Percentiles rank a stretch among this genome's conserved stretches.
These are phyloP conservation scores for Sporisorium scitamineum DNA, from an alignment of 1,284 basidiomycete genomes.

Conservation along the genomic window DNA sequence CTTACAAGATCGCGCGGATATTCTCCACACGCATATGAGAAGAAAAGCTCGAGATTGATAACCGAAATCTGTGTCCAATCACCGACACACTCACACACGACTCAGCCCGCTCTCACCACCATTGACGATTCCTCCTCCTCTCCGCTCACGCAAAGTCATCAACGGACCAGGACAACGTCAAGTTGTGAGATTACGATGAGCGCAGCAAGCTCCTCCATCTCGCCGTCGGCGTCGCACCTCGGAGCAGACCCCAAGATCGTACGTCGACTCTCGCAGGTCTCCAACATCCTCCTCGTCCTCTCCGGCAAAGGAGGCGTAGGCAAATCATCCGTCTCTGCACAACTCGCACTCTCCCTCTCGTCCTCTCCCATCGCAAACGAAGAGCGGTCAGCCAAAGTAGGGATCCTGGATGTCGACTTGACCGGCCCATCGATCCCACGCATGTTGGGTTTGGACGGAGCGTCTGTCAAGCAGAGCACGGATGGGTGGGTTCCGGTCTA, in stretches of 20 bases:
- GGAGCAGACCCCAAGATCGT: constrained; percentile 62
- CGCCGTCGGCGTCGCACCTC: constrained; percentile 48
- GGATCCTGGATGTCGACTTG: constrained; percentile 93
- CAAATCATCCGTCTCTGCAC: constrained; percentile 93
- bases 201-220: constrained; percentile 12
- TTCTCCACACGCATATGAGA: constrained; percentile 7
- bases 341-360: constrained; percentile 83
- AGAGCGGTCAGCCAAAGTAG: constrained; percentile 73
- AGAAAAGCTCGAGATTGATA: constrained; percentile 14
- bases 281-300: constrained; percentile 90
- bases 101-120: constrained; percentile 2
- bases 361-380: constrained; percentile 18
- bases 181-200: constrained; percentile 36
- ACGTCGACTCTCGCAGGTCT: constrained; percentile 73
- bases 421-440: constrained; percentile 97
- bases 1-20: background rate
- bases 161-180: too few species aligned
- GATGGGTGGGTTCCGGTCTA: constrained; percentile 99
- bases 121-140: too few species aligned
- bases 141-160: too few species aligned
- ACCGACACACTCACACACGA: constrained; percentile 17
- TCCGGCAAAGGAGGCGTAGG: constrained; percentile 98
- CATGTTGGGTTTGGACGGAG: constrained; percentile 92
- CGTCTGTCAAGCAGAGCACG: constrained; percentile 80
- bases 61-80: constrained; percentile 5